Evolutionary conservation across 305 asterid genomes (phyloP).

Genomic region (Solanum hybrid): DNA sequence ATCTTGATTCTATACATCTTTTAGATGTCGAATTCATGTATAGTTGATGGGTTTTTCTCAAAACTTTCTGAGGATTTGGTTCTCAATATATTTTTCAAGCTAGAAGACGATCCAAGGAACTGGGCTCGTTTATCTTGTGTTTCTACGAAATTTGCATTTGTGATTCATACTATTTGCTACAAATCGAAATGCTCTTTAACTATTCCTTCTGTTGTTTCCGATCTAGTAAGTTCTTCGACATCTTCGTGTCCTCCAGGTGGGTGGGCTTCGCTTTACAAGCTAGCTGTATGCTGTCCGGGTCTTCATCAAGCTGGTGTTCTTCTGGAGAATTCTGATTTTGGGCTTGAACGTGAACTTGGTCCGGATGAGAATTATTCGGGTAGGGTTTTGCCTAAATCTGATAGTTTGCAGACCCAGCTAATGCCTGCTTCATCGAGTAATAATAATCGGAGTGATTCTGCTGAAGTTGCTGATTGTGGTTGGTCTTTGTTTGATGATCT

Average conservation of each 20-base stretch:
- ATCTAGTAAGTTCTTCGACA: slow-evolving; percentile 30
- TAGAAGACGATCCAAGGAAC: slow-evolving; percentile 72
- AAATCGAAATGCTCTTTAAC: slow-evolving; percentile 51
- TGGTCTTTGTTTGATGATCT: slow-evolving; percentile 92
- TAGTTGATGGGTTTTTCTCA: slow-evolving; percentile 28
- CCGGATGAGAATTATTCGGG: slow-evolving; percentile 43
- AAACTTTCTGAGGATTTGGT: slow-evolving; percentile 70
- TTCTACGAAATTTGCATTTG: slow-evolving; percentile 56
- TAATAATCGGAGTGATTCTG: background rate
- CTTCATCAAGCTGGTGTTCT: slow-evolving; percentile 77
- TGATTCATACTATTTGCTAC: slow-evolving; percentile 58
- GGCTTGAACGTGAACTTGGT: slow-evolving; percentile 83
- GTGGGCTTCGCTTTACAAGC: slow-evolving; percentile 84
- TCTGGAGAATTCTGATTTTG: slow-evolving; percentile 82
- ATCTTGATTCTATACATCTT: background rate
- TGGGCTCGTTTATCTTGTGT: slow-evolving; percentile 91
- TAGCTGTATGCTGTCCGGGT: slow-evolving; percentile 87
- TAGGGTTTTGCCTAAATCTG: slow-evolving; percentile 6
- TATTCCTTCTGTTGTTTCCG: slow-evolving; percentile 67
- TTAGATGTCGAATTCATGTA: background rate
- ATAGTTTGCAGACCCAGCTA: background rate
- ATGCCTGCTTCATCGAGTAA: slow-evolving; percentile 28
- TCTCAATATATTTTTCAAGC: slow-evolving; percentile 67
- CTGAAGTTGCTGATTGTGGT: slow-evolving; percentile 31
- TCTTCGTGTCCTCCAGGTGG: slow-evolving; percentile 28